phyloP scores from a whole-genome alignment of 176 grass and related monocot species.

The Hyparrhenia diplandra region DNA sequence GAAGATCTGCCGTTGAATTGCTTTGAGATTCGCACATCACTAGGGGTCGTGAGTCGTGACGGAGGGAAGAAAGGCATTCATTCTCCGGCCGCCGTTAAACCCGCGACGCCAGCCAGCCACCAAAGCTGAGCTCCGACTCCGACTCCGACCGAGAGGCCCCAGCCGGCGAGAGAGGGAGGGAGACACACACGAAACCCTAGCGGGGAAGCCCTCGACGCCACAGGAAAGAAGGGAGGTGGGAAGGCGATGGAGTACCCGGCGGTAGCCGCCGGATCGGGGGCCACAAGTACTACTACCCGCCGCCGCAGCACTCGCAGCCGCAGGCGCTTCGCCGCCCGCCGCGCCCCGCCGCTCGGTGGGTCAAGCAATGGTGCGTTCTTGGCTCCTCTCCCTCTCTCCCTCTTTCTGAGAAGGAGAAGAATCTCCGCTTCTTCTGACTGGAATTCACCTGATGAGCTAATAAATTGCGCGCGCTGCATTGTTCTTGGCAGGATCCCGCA shows the following conservation, averaged over 20 bases:
- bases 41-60: not conserved
- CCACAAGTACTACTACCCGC: slow-evolving; percentile 53
- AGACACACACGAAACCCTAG: not conserved
- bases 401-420: not conserved
- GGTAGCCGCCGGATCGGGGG: slow-evolving; percentile 17
- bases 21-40: not conserved
- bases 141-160: not conserved
- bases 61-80: not conserved
- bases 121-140: not conserved
- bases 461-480: not conserved
- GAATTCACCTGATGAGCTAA: not conserved
- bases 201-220: not conserved
- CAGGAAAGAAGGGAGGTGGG: not conserved
- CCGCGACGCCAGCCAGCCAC: not conserved
- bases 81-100: slow-evolving; percentile 15
- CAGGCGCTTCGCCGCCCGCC: slow-evolving; percentile 33
- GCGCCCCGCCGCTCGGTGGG: slow-evolving; percentile 61
- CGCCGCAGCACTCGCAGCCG: slow-evolving; percentile 13
- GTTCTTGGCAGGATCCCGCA: slow-evolving; percentile 61
- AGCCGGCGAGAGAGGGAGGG: not conserved
- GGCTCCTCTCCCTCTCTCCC: not conserved
- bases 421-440: not conserved
- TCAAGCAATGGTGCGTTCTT: slow-evolving; percentile 68
- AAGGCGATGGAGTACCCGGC: slow-evolving; percentile 45
- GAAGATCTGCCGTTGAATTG: not conserved